Conservation (phyloP, 1,284 basidiomycete genomes). For the Leccinum angustisporum region DNA sequence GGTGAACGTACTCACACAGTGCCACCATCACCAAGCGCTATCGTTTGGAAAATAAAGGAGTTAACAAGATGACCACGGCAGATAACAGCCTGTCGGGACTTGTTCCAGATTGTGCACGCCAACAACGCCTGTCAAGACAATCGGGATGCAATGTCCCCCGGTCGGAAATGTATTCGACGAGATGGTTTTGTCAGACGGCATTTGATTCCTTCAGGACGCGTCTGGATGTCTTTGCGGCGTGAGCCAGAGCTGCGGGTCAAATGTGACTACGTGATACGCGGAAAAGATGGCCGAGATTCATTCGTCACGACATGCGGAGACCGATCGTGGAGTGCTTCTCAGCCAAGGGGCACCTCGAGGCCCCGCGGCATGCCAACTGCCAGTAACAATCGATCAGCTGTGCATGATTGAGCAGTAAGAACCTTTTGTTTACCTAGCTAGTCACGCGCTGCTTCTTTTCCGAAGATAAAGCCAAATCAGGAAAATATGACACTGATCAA, state of each 20-base stretch:
- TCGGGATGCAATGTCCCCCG: background rate
- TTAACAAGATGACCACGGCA: background rate
- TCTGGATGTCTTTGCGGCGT: background rate
- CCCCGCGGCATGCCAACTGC: background rate
- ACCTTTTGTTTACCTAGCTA: background rate
- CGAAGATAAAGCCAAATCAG: background rate
- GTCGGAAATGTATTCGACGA: background rate
- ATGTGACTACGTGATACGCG: background rate
- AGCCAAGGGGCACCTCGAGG: background rate
- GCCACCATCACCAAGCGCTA: background rate
- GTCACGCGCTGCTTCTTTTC: background rate
- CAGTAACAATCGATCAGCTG: background rate
- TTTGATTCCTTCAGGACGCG: background rate
- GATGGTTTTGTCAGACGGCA: background rate
- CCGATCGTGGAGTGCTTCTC: background rate
- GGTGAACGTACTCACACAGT: background rate
- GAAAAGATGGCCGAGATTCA: background rate
- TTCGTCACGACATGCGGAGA: background rate
- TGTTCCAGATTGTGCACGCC: background rate
- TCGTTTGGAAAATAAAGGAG: constrained; percentile 5
- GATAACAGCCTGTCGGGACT: background rate
- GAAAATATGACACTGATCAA: background rate
- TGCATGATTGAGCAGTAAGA: background rate
- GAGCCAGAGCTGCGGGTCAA: background rate
- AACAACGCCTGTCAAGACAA: background rate